Percentiles rank a stretch among this genome's conserved stretches.
Evolutionary conservation across 805 yeast genomes (phyloP).

Genomic region (Suhomyces emberorum): DNA sequence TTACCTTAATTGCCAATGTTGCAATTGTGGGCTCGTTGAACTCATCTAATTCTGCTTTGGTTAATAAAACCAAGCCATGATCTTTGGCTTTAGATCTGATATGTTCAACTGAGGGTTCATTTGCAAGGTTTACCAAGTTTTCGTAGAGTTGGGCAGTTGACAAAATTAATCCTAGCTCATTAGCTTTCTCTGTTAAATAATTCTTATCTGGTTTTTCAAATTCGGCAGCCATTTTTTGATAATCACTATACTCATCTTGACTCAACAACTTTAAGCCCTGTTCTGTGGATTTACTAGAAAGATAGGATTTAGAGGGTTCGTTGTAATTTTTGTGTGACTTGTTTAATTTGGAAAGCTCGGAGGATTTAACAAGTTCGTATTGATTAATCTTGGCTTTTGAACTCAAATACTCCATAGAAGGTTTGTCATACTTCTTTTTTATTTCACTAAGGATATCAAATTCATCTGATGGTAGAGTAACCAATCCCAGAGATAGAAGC

Average conservation of each 20-base stretch:
- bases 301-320: constrained; percentile 24
- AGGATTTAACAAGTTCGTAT: constrained; percentile 10
- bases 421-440: constrained; percentile 15
- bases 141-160: constrained; percentile 29
- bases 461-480: constrained; percentile 27
- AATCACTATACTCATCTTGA: constrained; percentile 10
- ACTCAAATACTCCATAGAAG: constrained; percentile 21
- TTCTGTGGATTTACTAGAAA: constrained; percentile 19
- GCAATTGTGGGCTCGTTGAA: constrained; percentile 17
- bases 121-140: constrained; percentile 23
- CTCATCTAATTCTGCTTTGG: constrained; percentile 2
- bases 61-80: constrained; percentile 7
- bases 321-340: constrained; percentile 10
- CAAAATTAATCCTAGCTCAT: constrained; percentile 30
- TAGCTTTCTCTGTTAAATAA: constrained; percentile 33
- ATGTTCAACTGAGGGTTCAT: constrained; percentile 24
- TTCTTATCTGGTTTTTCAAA: constrained; percentile 32
- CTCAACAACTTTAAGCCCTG: constrained; percentile 11
- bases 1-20: constrained; percentile 12
- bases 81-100: constrained; percentile 19
- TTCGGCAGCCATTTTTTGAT: constrained; percentile 19
- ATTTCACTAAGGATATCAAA: constrained; percentile 13
- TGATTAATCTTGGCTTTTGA: constrained; percentile 10
- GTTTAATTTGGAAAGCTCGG: constrained; percentile 16
- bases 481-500: constrained; percentile 29